Conservation (phyloP, 495 filamentous ascomycete species). For the Ramalina intermedia region DNA sequence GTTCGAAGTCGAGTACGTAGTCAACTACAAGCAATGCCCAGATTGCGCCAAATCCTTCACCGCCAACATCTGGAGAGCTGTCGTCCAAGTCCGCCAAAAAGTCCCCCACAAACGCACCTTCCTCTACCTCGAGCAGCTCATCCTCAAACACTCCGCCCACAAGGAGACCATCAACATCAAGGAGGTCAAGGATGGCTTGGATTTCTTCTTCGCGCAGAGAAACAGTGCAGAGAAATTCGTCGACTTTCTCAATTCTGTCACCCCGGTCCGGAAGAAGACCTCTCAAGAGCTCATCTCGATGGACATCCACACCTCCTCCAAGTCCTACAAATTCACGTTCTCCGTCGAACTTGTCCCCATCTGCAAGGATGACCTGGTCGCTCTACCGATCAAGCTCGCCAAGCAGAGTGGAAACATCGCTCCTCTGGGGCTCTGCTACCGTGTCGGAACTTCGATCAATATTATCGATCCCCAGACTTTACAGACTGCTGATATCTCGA, state of each 20-base stretch:
- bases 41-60: slow-evolving; percentile 93
- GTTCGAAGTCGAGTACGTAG: slow-evolving; percentile 86
- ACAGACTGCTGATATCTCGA: slow-evolving; percentile 72
- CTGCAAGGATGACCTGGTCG: slow-evolving; percentile 92
- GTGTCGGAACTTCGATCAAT: slow-evolving; percentile 81
- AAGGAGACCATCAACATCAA: slow-evolving; percentile 93
- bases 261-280: slow-evolving; percentile 67
- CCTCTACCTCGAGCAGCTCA: slow-evolving; percentile 88
- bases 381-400: slow-evolving; percentile 78
- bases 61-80: slow-evolving; percentile 75
- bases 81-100: slow-evolving; percentile 89
- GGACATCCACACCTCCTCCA: slow-evolving; percentile 79
- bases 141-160: slow-evolving; percentile 85
- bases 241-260: slow-evolving; percentile 72
- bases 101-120: slow-evolving; percentile 97
- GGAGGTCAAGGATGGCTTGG: slow-evolving; percentile 81
- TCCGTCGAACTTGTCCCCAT: slow-evolving; percentile 78
- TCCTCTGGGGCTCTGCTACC: slow-evolving; percentile 67
- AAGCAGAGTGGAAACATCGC: slow-evolving; percentile 73
- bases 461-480: slow-evolving; percentile 83
- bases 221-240: slow-evolving; percentile 90
- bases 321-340: slow-evolving; percentile 85
- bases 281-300: slow-evolving; percentile 84
- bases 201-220: slow-evolving; percentile 80
- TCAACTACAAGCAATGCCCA: slow-evolving; percentile 76